Conservation (phyloP, 495 filamentous ascomycete species). For the Xeromyces bisporus region DNA sequence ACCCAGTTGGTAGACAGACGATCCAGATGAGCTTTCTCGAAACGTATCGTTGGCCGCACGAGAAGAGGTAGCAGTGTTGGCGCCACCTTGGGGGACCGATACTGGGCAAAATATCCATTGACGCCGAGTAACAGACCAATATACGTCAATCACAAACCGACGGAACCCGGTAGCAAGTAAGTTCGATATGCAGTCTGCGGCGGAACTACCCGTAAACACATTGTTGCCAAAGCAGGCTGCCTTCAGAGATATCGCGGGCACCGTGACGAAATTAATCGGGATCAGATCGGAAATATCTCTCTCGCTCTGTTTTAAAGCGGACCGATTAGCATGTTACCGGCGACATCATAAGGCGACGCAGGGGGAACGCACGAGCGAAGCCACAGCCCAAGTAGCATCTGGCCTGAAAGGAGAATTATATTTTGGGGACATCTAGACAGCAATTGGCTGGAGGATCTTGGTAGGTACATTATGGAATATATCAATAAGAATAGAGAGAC, state of each 20-base stretch:
- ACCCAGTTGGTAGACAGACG: constrained; percentile 33
- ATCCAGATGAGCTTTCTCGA: constrained; percentile 14
- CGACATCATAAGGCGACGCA: not conserved
- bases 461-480: no score
- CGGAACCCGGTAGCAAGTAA: constrained; percentile 41
- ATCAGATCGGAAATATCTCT: constrained; percentile 41
- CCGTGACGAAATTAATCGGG: constrained; percentile 44
- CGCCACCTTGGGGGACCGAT: constrained; percentile 13
- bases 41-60: constrained; percentile 12
- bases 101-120: constrained; percentile 46
- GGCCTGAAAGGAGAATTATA: constrained; percentile 17
- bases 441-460: no score
- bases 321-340: not conserved
- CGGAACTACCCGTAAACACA: constrained; percentile 28
- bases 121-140: constrained; percentile 38
- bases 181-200: constrained; percentile 41
- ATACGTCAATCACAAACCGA: constrained; percentile 43
- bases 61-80: constrained; percentile 6
- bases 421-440: constrained; percentile 17
- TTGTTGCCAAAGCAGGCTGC: constrained; percentile 41
- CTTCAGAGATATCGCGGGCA: constrained; percentile 34
- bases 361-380: constrained; percentile 17
- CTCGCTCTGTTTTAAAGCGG: constrained; percentile 30
- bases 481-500: no score
- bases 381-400: constrained; percentile 20